Evolutionary conservation across 2,329 filamentous ascomycete genomes (phyloP).

Genomic region (Metarhizium rileyi): DNA sequence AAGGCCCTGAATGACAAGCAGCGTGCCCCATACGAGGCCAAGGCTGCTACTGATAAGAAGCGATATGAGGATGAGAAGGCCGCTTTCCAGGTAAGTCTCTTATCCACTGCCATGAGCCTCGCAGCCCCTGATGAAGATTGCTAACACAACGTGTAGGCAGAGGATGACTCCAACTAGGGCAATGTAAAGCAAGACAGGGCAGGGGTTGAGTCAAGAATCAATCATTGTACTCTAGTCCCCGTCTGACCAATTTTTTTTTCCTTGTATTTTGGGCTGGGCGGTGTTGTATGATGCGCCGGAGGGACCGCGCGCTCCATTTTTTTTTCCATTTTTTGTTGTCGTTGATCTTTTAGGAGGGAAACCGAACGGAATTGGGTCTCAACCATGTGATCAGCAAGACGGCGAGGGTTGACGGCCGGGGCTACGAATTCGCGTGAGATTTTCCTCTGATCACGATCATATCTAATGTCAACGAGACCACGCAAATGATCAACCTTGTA

Average conservation of each 20-base stretch:
- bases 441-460: constrained; percentile 15
- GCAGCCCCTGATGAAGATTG: background rate
- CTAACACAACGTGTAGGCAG: constrained; percentile 32
- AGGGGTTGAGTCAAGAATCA: constrained; percentile 3
- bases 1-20: constrained; percentile 93
- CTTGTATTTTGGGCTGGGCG: constrained; percentile 28
- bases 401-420: constrained; percentile 9
- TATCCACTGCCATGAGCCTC: too few species aligned
- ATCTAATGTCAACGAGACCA: constrained; percentile 14
- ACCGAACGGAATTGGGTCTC: constrained; percentile 25
- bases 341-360: too few species aligned
- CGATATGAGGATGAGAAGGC: constrained; percentile 98
- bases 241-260: constrained; percentile 16
- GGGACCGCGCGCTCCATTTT: constrained; percentile 27
- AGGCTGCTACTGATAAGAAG: constrained; percentile 97
- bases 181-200: constrained; percentile 1
- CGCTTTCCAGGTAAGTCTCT: constrained; percentile 66
- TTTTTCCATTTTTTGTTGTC: too few species aligned
- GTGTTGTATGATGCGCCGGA: constrained; percentile 32
- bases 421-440: constrained; percentile 13
- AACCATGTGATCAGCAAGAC: constrained; percentile 22
- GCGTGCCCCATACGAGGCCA: constrained; percentile 87
- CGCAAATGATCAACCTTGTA: constrained; percentile 21
- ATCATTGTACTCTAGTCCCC: constrained; percentile 9
- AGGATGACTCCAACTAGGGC: constrained; percentile 40